A percentile compares a stretch with the other conserved stretches of the same genome.
Conservation (phyloP, 164 flowering plant genomes). For the Cinnamomum chago region DNA sequence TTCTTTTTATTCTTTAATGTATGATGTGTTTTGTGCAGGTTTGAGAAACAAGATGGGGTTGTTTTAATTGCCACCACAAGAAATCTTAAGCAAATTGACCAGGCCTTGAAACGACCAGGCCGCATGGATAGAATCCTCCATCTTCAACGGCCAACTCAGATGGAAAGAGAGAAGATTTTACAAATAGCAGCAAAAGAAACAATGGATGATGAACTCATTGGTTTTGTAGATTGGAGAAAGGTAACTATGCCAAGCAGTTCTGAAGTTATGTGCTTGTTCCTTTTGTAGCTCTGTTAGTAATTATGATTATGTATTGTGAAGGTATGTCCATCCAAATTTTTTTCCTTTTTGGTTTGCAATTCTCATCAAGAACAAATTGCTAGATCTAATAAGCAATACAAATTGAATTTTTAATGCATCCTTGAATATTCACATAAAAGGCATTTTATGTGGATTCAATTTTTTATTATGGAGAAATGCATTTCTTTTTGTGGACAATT, state of each 20-base stretch:
- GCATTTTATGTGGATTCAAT: no score
- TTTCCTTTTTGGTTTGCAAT: no score
- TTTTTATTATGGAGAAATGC: no score
- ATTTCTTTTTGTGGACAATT: no score
- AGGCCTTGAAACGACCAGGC: slow-evolving; percentile 89
- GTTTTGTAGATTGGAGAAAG: slow-evolving; percentile 88
- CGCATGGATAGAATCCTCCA: slow-evolving; percentile 95
- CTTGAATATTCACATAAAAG: no score
- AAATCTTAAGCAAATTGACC: slow-evolving; percentile 76
- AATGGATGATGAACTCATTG: slow-evolving; percentile 77
- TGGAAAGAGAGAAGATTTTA: slow-evolving; percentile 82
- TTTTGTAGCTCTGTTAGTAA: background rate
- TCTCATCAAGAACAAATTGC: no score
- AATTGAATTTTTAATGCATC: no score
- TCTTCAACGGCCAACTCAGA: slow-evolving; percentile 76
- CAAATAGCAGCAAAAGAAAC: slow-evolving; percentile 69
- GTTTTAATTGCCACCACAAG: slow-evolving; percentile 93
- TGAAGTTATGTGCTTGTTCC: slow-evolving; percentile 3
- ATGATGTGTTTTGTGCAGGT: slow-evolving; percentile 39
- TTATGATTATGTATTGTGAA: background rate
- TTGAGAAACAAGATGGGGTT: slow-evolving; percentile 99
- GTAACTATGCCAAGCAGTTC: slow-evolving; percentile 24
- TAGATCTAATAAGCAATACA: no score
- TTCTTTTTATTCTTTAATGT: background rate
- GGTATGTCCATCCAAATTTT: background rate